Conservation (phyloP, 768 basidiomycete species). For the Phlegmacium glaucopus region DNA sequence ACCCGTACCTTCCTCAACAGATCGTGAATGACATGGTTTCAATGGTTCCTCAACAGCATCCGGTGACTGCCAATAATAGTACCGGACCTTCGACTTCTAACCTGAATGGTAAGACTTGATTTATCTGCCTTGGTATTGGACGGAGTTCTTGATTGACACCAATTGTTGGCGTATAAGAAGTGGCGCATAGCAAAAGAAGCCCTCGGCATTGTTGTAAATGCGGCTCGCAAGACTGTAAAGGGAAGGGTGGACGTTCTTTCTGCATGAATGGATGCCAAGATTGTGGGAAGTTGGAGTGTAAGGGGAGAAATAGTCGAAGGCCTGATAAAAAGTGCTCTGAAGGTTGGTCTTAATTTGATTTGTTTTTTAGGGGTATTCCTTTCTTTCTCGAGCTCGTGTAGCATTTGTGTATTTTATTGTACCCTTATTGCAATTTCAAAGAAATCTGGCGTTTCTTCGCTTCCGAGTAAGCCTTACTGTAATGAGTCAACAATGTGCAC, state of each 20-base stretch:
- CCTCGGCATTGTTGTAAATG: constrained; percentile 81
- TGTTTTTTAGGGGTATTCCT: no score
- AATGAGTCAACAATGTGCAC: no score
- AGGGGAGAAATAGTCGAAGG: constrained; percentile 71
- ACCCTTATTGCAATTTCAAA: no score
- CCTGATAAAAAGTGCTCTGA: constrained; percentile 75
- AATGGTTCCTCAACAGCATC: constrained; percentile 8
- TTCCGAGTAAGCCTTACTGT: no score
- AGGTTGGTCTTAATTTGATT: constrained; percentile 34
- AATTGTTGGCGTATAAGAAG: constrained; percentile 26
- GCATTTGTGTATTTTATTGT: no score
- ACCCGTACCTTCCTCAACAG: constrained; percentile 22
- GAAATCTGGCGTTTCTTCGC: no score
- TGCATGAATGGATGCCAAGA: constrained; percentile 77
- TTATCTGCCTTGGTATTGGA: background rate
- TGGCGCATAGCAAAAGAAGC: constrained; percentile 49
- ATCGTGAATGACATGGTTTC: constrained; percentile 21
- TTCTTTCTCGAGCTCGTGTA: no score
- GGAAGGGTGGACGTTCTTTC: constrained; percentile 74
- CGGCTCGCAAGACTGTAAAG: constrained; percentile 77
- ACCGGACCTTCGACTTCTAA: background rate
- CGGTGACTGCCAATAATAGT: constrained; percentile 5
- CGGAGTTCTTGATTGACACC: background rate
- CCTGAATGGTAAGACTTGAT: background rate
- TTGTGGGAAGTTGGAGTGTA: constrained; percentile 78